Percentiles rank a stretch among this genome's conserved stretches.
phyloP scores from a whole-genome alignment of 768 basidiomycete genomes.

The Lentinus brumalis region DNA sequence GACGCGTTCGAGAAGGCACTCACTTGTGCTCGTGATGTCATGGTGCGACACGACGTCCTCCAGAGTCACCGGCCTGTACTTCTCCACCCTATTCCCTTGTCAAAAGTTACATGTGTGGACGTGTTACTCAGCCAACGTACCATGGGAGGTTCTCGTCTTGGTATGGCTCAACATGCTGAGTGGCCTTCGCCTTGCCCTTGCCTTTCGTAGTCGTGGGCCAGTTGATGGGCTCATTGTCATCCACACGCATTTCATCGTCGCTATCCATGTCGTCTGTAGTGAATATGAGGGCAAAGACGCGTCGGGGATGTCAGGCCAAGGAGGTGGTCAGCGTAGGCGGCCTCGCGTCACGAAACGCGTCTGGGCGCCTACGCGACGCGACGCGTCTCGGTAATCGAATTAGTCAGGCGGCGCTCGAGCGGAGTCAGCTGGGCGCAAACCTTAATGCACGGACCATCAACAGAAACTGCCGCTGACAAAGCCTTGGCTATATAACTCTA shows the following conservation, averaged over 20 bases:
- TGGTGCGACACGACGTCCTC: conserved; percentile 97
- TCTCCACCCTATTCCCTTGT: conserved; percentile 79
- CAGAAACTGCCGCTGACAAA: conserved; percentile 32
- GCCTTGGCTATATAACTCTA: conserved; percentile 22
- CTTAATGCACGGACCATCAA: conserved; percentile 49
- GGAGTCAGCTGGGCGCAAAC: conserved; percentile 25
- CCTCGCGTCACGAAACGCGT: conserved; percentile 15
- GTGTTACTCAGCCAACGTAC: conserved; percentile 39
- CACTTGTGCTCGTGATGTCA: conserved; percentile 94
- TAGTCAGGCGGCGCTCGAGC: conserved; percentile 12
- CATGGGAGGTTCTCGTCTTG: conserved; percentile 81
- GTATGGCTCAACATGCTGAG: conserved; percentile 36
- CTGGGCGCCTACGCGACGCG: conserved; percentile 19
- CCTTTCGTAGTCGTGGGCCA: conserved; percentile 29
- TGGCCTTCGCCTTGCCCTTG: conserved; percentile 76
- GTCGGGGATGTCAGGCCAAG: background rate
- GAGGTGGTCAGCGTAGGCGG: conserved; percentile 1
- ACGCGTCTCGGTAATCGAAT: conserved; percentile 25
- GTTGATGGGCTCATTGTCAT: conserved; percentile 41
- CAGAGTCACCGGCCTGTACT: conserved; percentile 89
- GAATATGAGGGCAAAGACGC: background rate
- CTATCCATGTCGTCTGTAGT: conserved; percentile 47
- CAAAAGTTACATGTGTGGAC: background rate
- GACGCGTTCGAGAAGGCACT: conserved; percentile 30
- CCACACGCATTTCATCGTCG: conserved; percentile 58